Conservation (phyloP, 225 moss, liverwort and hornwort genomes). For the Pseudisothecium myosuroides region DNA sequence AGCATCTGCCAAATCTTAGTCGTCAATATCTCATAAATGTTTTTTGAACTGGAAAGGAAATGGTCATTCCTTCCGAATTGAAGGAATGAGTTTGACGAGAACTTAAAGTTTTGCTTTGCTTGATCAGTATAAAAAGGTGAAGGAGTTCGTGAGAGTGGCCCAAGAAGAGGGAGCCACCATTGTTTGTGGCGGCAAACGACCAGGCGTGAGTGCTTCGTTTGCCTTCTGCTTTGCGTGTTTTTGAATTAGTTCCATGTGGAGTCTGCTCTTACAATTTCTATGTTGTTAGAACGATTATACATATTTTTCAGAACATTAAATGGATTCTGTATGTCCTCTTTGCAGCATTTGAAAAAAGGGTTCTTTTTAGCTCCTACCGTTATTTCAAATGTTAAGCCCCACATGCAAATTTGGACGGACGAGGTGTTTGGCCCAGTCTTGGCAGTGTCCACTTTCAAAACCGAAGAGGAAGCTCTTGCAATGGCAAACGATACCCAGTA, state of each 20-base stretch:
- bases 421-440: slow-evolving; percentile 98
- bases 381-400: slow-evolving; percentile 59
- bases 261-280: not conserved
- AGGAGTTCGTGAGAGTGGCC: slow-evolving; percentile 62
- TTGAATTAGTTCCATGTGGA: not conserved
- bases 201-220: slow-evolving; percentile 45
- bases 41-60: not conserved
- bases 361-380: slow-evolving; percentile 80
- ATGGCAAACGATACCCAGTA: slow-evolving; percentile 94
- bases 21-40: not conserved
- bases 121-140: slow-evolving; percentile 76
- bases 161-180: slow-evolving; percentile 90
- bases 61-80: not conserved
- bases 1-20: not conserved
- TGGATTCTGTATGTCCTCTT: not conserved
- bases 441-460: slow-evolving; percentile 79
- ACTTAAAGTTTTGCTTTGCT: not conserved
- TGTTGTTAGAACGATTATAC: not conserved
- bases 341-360: slow-evolving; percentile 79
- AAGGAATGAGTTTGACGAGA: not conserved
- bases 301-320: not conserved
- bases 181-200: slow-evolving; percentile 79
- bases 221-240: not conserved
- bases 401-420: slow-evolving; percentile 94
- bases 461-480: slow-evolving; percentile 79